Base-by-base conservation (phyloP, 2,329 filamentous ascomycete species). In the Pseudophaeomoniella oleicola region DNA sequence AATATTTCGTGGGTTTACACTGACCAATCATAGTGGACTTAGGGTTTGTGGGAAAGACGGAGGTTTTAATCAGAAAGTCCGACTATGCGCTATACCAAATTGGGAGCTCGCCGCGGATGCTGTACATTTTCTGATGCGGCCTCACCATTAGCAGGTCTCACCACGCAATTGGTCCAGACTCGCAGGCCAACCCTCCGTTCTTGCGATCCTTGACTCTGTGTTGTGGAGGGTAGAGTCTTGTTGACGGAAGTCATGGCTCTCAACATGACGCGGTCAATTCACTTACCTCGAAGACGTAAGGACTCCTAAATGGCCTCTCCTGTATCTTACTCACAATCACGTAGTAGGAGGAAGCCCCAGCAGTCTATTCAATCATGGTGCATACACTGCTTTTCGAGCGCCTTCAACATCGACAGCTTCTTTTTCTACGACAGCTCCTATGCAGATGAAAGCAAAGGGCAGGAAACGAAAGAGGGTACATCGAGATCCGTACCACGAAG, bases 401-500 rank as follows among this genome's bases (percentile, higher is more conserved):
- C 22, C 22, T 9, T 66, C 66, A 43, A 66, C 62, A 48, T 64
- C 66, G 50, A 51, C 13, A 61, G 79, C 49, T 67, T 75, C 48
- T 54, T 78, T 54, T 61, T 72, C 58, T 30, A 56, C 52, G 37
- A 55, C 55, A 33, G 50, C 49, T 37, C 67, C 69, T 47, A 75
- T 83, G 46, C 30, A 42, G 14, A 38, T 36, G 30, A 50, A 48
- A 35, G 37, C 41, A 12, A 42, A 42, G 34, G 37, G 40, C 19
- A 41, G 42, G 16, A 41, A 39, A 36, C 44, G 44, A 36, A 38
- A 41, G 11, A 68, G 72, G 43, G 72, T 71, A 41, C 76, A 80
- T 54, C 72, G 75, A 52, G 85, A 96, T 49, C 86, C 86, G 1
- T 94, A 92, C 54, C 69, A 78, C 41, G 73, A 81, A 59, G 80